Conservation (phyloP, 495 filamentous ascomycete species). For the Alectoria sarmentosa region DNA sequence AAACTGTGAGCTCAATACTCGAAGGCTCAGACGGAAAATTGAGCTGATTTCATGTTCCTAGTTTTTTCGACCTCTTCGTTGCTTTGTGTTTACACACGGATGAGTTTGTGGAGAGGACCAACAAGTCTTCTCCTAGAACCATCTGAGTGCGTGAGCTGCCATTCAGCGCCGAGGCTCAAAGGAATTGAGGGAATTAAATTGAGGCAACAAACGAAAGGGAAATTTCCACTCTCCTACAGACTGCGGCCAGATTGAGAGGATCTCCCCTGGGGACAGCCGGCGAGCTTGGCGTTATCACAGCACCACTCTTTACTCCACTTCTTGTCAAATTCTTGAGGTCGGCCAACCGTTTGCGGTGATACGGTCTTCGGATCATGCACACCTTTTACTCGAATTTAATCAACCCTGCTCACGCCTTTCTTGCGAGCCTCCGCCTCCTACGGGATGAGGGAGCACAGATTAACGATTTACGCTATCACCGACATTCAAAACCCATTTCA, state of each 20-base stretch:
- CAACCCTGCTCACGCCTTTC: slow-evolving; percentile 11
- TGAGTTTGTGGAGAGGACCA: slow-evolving; percentile 63
- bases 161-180: slow-evolving; percentile 6
- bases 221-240: slow-evolving; percentile 34
- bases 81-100: slow-evolving; percentile 96
- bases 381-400: slow-evolving; percentile 20
- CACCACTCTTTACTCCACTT: slow-evolving; percentile 33
- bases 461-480: slow-evolving; percentile 26
- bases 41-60: slow-evolving; percentile 1
- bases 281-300: slow-evolving; percentile 26
- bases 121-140: slow-evolving; percentile 36
- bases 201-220: slow-evolving; percentile 30
- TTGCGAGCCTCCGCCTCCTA: slow-evolving; percentile 6
- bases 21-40: neutral
- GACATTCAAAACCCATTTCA: slow-evolving; percentile 19
- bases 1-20: slow-evolving; percentile 45
- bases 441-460: neutral
- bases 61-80: slow-evolving; percentile 93
- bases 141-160: slow-evolving; percentile 30
- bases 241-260: slow-evolving; percentile 29
- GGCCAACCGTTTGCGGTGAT: slow-evolving; percentile 32
- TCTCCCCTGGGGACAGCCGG: slow-evolving; percentile 23
- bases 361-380: slow-evolving; percentile 9
- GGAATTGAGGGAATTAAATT: slow-evolving; percentile 26
- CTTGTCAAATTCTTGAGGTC: slow-evolving; percentile 35